Conservation (phyloP, 345 rosid species). For the Microcos paniculata region DNA sequence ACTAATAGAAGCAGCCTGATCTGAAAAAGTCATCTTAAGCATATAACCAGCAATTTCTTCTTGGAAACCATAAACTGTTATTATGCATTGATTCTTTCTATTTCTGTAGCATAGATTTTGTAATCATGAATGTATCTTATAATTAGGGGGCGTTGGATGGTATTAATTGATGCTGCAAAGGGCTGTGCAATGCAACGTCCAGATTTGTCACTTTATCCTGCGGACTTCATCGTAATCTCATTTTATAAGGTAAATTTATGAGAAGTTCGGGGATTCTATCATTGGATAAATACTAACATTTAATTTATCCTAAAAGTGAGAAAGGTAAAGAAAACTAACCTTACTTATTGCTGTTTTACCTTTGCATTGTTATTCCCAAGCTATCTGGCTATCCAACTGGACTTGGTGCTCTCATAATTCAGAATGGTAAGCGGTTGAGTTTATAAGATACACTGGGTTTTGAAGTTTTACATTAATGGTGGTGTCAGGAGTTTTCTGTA, state of each 20-base stretch:
- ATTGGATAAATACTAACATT: neutral
- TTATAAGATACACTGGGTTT: conserved; percentile 20
- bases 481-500: neutral
- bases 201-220: conserved; percentile 74
- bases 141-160: conserved; percentile 77
- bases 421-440: conserved; percentile 58
- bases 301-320: conserved; percentile 28
- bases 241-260: conserved; percentile 58
- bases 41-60: neutral
- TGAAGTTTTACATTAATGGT: neutral
- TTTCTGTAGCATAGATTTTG: neutral
- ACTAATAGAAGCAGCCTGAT: conserved; percentile 7
- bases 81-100: neutral
- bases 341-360: conserved; percentile 19
- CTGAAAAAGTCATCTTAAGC: neutral
- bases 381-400: conserved; percentile 99
- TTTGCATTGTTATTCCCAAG: conserved; percentile 38
- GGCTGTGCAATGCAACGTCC: conserved; percentile 83
- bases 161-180: conserved; percentile 95
- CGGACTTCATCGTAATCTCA: conserved; percentile 87
- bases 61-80: neutral
- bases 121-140: conserved; percentile 3
- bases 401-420: conserved; percentile 88
- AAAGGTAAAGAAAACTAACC: conserved; percentile 1
- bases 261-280: neutral